phyloP scores from a whole-genome alignment of 805 yeast species.

The Zygotorulaspora sp. region DNA sequence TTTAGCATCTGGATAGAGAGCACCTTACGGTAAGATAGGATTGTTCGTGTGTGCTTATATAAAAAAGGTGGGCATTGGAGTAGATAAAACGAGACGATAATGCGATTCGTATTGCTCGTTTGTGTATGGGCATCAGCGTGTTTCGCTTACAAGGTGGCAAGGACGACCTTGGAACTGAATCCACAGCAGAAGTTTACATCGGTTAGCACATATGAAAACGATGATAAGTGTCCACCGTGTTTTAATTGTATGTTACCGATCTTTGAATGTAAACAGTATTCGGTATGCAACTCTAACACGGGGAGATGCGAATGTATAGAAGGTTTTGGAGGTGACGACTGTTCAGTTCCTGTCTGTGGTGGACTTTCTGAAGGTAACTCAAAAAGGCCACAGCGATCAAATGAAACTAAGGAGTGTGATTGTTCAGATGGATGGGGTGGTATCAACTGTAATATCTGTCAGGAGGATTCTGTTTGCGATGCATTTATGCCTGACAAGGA shows the following conservation, averaged over 20 bases:
- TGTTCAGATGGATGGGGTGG: constrained; percentile 92
- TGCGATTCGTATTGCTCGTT: too few species aligned
- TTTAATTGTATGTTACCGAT: constrained; percentile 93
- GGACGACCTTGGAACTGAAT: too few species aligned
- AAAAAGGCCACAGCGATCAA: constrained; percentile 58
- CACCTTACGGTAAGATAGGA: too few species aligned
- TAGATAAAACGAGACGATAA: too few species aligned
- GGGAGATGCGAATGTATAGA: constrained; percentile 90
- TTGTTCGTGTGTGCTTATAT: too few species aligned
- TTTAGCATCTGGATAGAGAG: too few species aligned
- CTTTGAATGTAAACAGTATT: constrained; percentile 84
- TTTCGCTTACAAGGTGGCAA: constrained; percentile 4
- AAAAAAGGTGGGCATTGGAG: too few species aligned
- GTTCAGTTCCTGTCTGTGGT: constrained; percentile 86
- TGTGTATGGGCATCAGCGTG: background rate
- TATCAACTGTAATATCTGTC: constrained; percentile 87
- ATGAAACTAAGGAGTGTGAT: constrained; percentile 49
- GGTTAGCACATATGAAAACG: too few species aligned
- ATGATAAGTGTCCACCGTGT: constrained; percentile 82
- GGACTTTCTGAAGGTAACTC: constrained; percentile 57
- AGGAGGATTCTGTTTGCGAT: constrained; percentile 69
- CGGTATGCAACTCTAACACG: constrained; percentile 78
- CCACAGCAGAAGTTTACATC: too few species aligned
- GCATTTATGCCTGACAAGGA: constrained; percentile 78
- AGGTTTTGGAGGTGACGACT: constrained; percentile 93